Conservation (phyloP, 225 moss, liverwort and hornwort genomes). For the Straminergon stramineum region DNA sequence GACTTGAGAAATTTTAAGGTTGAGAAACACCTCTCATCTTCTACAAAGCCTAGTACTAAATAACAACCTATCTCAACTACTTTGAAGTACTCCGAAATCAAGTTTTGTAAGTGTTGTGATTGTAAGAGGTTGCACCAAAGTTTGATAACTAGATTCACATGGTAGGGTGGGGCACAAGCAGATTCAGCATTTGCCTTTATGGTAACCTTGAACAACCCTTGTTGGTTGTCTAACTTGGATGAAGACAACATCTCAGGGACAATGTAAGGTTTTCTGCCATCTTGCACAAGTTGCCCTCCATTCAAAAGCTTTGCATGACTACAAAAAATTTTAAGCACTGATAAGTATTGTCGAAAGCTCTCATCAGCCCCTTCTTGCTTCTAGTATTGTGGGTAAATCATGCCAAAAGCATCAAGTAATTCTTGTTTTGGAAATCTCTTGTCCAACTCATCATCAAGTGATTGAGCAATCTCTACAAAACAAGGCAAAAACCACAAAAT, state of each 20-base stretch:
- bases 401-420: background rate
- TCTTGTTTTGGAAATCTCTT: no score
- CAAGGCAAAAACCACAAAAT: no score
- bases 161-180: rapidly evolving
- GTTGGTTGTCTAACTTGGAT: background rate
- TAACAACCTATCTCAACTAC: background rate
- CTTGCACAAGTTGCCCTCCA: rapidly evolving
- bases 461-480: no score
- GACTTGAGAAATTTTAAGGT: background rate
- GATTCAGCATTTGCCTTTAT: background rate
- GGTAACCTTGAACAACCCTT: background rate
- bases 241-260: background rate
- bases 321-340: background rate
- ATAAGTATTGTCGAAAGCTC: rapidly evolving
- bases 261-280: rapidly evolving
- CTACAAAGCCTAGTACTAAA: rapidly evolving
- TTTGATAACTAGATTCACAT: background rate
- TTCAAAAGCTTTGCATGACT: no score
- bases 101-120: rapidly evolving
- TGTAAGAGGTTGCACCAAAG: rapidly evolving
- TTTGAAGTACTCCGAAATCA: background rate
- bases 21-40: background rate
- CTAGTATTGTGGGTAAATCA: background rate
- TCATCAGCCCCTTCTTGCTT: no score
- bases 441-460: no score